Conservation (phyloP, 306 rosid species). For the Quercus cerris region DNA sequence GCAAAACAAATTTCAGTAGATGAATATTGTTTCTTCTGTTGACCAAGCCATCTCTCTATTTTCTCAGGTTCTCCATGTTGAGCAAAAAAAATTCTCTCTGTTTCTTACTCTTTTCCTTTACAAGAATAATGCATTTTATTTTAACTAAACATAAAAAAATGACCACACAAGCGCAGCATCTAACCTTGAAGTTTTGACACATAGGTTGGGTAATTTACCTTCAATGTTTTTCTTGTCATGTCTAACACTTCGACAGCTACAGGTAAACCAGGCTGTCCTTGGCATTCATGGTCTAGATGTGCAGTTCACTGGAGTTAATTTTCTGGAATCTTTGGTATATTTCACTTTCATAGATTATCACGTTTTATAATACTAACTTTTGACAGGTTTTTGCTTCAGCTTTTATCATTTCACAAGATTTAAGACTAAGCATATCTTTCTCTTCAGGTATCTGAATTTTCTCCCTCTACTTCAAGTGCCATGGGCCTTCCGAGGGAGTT, state of each 20-base stretch:
- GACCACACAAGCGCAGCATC: background rate
- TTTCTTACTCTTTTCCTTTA: background rate
- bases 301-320: constrained; percentile 81
- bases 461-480: constrained; percentile 89
- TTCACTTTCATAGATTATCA: constrained; percentile 15
- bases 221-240: background rate
- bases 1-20: background rate
- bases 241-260: constrained; percentile 35
- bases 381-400: constrained; percentile 17
- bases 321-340: constrained; percentile 80
- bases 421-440: constrained; percentile 12
- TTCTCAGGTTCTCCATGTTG: background rate
- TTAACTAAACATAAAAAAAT: background rate
- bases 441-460: constrained; percentile 87
- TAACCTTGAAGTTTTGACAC: background rate
- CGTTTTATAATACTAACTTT: background rate
- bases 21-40: background rate
- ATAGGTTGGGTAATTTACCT: background rate
- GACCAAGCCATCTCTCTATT: background rate
- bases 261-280: constrained; percentile 82
- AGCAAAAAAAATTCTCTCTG: background rate
- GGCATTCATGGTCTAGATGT: constrained; percentile 78
- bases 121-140: too few relatives aligned
- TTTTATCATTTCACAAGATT: constrained; percentile 21
- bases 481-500: constrained; percentile 98